These are phyloP conservation scores for Passalora sequoiae DNA, from an alignment of 2,329 filamentous ascomycete species.

Conservation along the genomic window DNA sequence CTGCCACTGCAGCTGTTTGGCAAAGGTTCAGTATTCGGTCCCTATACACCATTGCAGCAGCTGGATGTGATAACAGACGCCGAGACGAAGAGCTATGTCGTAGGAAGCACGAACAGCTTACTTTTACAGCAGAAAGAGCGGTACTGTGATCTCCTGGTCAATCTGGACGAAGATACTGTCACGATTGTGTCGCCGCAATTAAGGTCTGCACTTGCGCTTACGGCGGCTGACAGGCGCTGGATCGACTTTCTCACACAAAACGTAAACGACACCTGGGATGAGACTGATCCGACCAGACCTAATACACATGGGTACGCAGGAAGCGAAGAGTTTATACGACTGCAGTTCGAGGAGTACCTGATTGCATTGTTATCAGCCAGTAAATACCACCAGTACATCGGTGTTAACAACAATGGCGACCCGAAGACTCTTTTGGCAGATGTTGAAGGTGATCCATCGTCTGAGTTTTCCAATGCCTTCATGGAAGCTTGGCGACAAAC, in stretches of 20 bases:
- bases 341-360: slow-evolving; percentile 96
- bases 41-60: slow-evolving; percentile 93
- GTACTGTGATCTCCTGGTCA: slow-evolving; percentile 94
- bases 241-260: slow-evolving; percentile 93
- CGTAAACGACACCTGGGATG: slow-evolving; percentile 95
- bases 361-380: slow-evolving; percentile 80
- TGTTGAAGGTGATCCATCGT: slow-evolving; percentile 72
- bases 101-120: slow-evolving; percentile 93
- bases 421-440: slow-evolving; percentile 58
- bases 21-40: slow-evolving; percentile 91
- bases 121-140: slow-evolving; percentile 89
- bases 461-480: slow-evolving; percentile 80
- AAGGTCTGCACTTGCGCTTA: slow-evolving; percentile 68
- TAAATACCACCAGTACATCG: slow-evolving; percentile 66
- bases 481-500: slow-evolving; percentile 82
- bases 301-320: slow-evolving; percentile 92
- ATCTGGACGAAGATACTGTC: slow-evolving; percentile 83
- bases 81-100: slow-evolving; percentile 93
- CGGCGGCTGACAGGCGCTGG: slow-evolving; percentile 85
- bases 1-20: slow-evolving; percentile 92
- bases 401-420: slow-evolving; percentile 43
- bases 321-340: slow-evolving; percentile 92
- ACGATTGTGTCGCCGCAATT: slow-evolving; percentile 78
- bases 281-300: slow-evolving; percentile 79
- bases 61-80: slow-evolving; percentile 89